These are phyloP conservation scores for Chlamydomonas sp. DNA, from an alignment of 139 green algal species.

Conservation along the genomic window DNA sequence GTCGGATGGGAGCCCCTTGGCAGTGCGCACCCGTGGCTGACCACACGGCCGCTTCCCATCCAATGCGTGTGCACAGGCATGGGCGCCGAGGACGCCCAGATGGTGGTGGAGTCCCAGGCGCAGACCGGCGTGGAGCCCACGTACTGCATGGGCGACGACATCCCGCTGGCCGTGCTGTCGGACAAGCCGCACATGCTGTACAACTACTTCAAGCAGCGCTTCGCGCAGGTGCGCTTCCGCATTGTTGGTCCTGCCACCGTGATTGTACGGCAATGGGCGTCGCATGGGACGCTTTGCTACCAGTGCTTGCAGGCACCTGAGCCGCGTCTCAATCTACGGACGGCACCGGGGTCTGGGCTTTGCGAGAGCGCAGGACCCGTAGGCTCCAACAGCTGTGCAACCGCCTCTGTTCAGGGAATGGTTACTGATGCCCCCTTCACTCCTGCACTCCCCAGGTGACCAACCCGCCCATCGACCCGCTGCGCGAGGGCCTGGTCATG, in stretches of 20 bases:
- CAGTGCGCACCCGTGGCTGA: no score
- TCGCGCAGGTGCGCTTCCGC: constrained; percentile 83
- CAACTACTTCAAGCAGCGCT: constrained; percentile 99
- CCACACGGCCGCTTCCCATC: background rate
- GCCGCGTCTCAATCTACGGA: background rate
- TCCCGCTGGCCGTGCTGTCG: constrained; percentile 94
- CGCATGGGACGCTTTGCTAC: no score
- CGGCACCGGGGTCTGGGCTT: no score
- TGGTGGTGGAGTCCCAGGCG: constrained; percentile 98
- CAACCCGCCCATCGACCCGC: constrained; percentile 99
- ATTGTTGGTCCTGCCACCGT: no score
- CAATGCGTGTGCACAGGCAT: constrained; percentile 52
- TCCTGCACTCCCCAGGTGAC: constrained; percentile 80
- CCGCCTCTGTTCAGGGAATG: no score
- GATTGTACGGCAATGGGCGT: no score
- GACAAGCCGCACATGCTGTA: constrained; percentile 91
- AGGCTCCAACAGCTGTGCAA: no score
- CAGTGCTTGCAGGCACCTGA: background rate
- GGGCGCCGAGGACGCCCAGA: constrained; percentile 92
- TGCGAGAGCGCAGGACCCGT: no score
- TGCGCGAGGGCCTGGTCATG: constrained; percentile 99
- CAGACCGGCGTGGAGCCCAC: constrained; percentile 92
- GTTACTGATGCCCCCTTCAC: background rate
- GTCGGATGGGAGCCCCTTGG: no score
- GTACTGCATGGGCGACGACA: constrained; percentile 99